Evolutionary conservation across 1,284 basidiomycete genomes (phyloP).

Genomic region (Cryptococcus sp.): DNA sequence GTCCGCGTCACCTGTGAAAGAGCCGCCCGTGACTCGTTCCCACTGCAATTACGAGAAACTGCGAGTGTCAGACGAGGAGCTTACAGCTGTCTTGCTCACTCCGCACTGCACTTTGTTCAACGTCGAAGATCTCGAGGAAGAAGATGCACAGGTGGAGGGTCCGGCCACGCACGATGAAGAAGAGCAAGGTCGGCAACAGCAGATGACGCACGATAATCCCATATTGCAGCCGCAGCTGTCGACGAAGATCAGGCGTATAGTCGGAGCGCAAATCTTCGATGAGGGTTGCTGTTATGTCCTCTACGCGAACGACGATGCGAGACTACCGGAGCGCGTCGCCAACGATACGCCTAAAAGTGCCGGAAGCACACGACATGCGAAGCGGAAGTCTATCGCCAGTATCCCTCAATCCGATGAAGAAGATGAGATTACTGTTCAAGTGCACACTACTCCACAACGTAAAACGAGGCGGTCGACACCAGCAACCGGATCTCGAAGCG

Average conservation of each 20-base stretch:
- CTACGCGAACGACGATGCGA: constrained; percentile 16
- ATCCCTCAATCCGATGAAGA: constrained; percentile 1
- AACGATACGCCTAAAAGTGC: constrained; percentile 6
- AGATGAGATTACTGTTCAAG: constrained; percentile 1
- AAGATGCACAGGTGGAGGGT: constrained; percentile 26
- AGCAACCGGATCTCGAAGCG: constrained; percentile 6
- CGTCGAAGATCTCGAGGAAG: constrained; percentile 23
- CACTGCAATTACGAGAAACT: constrained; percentile 43
- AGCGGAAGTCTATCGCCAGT: constrained; percentile 10
- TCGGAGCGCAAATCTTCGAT: constrained; percentile 35
- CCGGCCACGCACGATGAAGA: constrained; percentile 24
- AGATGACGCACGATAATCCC: constrained; percentile 19
- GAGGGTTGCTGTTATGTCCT: constrained; percentile 41
- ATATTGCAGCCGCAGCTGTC: constrained; percentile 28
- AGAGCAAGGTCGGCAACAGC: constrained; percentile 13
- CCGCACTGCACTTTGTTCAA: constrained; percentile 38
- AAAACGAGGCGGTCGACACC: background rate
- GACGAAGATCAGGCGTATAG: constrained; percentile 36
- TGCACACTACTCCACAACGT: constrained; percentile 3
- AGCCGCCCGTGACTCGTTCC: constrained; percentile 35
- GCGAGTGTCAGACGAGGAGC: constrained; percentile 23
- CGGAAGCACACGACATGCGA: constrained; percentile 6
- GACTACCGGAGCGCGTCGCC: constrained; percentile 1
- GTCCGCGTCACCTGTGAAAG: constrained; percentile 8
- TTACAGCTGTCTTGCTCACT: constrained; percentile 33